These are phyloP conservation scores for Bipolaris bicolor DNA, from an alignment of 2,329 filamentous ascomycete genomes.

Conservation along the genomic window DNA sequence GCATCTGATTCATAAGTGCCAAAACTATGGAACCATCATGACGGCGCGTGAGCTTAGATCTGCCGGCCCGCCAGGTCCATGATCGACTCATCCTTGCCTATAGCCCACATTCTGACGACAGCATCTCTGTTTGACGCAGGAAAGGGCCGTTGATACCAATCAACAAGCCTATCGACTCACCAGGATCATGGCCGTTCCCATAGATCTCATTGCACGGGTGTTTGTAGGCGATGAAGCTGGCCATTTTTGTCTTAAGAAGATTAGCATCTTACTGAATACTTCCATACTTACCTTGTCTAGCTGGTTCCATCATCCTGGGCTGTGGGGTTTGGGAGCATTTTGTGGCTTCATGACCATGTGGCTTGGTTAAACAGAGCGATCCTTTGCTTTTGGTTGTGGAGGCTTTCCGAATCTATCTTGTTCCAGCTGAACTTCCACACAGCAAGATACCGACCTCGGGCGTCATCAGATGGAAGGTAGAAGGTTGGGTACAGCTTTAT, in stretches of 20 bases:
- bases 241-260: conserved; percentile 5
- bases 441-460: not conserved
- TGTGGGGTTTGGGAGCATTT: not conserved
- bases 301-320: conserved; percentile 13
- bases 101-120: conserved; percentile 20
- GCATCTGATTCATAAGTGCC: conserved; percentile 17
- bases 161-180: conserved; percentile 13
- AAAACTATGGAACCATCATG: conserved; percentile 5
- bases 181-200: not conserved
- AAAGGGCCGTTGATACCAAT: conserved; percentile 16
- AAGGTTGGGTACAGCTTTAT: not conserved
- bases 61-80: conserved; percentile 24
- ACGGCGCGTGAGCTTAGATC: conserved; percentile 22
- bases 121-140: conserved; percentile 20
- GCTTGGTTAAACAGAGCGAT: conserved; percentile 6
- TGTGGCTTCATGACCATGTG: conserved; percentile 23
- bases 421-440: not conserved
- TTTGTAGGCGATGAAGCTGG: conserved; percentile 14
- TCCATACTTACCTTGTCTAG: conserved; percentile 10
- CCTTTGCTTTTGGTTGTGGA: not conserved
- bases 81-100: conserved; percentile 17
- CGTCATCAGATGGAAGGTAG: not conserved
- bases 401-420: not conserved
- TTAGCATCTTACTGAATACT: conserved; percentile 18
- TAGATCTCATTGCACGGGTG: not conserved